phyloP scores from a whole-genome alignment of 2,329 filamentous ascomycete genomes.

The Epichloe sibirici region DNA sequence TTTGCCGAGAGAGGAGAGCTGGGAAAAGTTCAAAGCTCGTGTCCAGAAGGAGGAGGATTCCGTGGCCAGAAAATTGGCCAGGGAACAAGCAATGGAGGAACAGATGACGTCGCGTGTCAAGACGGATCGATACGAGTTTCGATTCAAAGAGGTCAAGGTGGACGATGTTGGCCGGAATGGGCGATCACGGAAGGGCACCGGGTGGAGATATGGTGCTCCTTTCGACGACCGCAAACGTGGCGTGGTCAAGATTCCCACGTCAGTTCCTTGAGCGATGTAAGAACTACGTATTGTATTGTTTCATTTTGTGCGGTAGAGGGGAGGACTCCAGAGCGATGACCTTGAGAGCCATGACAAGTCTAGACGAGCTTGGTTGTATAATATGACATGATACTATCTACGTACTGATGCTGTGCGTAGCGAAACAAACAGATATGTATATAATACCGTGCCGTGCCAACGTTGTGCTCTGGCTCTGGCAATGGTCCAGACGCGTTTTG shows the following conservation, averaged over 20 bases:
- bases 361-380: conserved; percentile 1
- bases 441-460: background rate
- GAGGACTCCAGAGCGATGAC: background rate
- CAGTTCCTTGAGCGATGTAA: conserved; percentile 34
- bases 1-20: conserved; percentile 23
- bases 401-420: background rate
- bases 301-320: background rate
- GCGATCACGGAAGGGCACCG: conserved; percentile 37
- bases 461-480: background rate
- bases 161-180: conserved; percentile 44
- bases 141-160: conserved; percentile 47
- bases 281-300: background rate
- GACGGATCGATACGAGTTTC: conserved; percentile 47
- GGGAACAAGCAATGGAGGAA: conserved; percentile 24
- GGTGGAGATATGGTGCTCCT: conserved; percentile 53
- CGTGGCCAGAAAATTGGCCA: conserved; percentile 22
- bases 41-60: conserved; percentile 31
- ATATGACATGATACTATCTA: background rate
- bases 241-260: conserved; percentile 55
- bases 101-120: conserved; percentile 31
- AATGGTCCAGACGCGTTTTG: background rate
- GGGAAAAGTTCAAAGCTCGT: conserved; percentile 27
- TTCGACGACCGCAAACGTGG: conserved; percentile 50
- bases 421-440: background rate
- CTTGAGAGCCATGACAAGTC: background rate